These are phyloP conservation scores for Scenedesmus sp. DNA, from an alignment of 163 green algal genomes.

Conservation along the genomic window DNA sequence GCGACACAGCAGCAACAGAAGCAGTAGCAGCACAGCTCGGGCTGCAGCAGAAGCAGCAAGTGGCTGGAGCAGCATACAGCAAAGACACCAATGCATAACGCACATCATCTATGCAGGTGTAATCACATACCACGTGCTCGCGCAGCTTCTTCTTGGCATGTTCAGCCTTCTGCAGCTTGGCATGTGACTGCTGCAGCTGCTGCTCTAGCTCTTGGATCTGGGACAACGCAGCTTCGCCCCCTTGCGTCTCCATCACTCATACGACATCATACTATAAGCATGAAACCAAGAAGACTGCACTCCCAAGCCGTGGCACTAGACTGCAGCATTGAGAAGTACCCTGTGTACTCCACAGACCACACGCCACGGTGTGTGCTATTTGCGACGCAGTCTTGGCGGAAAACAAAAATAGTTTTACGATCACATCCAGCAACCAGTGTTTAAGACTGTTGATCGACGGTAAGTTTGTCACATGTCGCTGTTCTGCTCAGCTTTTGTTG, in stretches of 20 bases:
- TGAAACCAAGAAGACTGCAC: background rate
- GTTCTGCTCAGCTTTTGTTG: background rate
- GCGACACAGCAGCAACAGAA: background rate
- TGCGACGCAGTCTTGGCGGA: too few species aligned
- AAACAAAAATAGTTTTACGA: too few species aligned
- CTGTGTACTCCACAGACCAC: background rate
- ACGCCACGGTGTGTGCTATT: background rate
- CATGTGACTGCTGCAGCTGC: conserved; percentile 10
- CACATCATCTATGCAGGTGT: background rate
- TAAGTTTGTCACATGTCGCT: background rate
- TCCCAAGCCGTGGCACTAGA: background rate
- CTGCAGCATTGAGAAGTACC: background rate
- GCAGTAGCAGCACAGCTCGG: background rate
- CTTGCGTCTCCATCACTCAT: background rate
- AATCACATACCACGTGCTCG: background rate
- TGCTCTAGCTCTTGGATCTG: background rate
- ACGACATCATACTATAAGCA: background rate
- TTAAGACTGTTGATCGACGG: background rate
- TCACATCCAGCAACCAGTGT: background rate
- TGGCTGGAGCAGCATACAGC: background rate
- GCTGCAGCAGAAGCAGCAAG: background rate
- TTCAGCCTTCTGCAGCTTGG: conserved; percentile 6
- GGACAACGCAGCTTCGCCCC: background rate
- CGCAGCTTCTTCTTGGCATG: conserved; percentile 16
- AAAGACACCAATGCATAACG: background rate